phyloP scores from a whole-genome alignment of 2,329 filamentous ascomycete species.

The Metarhizium anisopliae region DNA sequence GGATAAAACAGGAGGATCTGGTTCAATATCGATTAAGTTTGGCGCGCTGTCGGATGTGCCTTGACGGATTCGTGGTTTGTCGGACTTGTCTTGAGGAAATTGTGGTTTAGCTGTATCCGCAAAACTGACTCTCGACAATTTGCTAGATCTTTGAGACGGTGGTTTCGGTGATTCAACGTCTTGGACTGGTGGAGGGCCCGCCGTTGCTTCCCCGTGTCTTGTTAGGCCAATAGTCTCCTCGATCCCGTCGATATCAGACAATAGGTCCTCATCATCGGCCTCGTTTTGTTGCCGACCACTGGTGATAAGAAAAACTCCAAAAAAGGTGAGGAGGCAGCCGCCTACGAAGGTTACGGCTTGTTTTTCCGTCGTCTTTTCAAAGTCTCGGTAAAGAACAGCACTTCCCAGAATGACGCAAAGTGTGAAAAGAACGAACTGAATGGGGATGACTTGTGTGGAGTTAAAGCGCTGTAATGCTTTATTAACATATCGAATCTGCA shows the following conservation, averaged over 20 bases:
- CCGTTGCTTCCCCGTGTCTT: conserved; percentile 33
- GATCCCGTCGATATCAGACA: conserved; percentile 48
- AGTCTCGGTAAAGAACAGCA: conserved; percentile 88
- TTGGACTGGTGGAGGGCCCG: conserved; percentile 11
- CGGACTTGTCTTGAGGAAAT: conserved; percentile 25
- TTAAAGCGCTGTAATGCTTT: conserved; percentile 81
- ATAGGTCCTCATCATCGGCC: conserved; percentile 48
- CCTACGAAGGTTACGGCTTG: conserved; percentile 80
- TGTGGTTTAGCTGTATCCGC: conserved; percentile 28
- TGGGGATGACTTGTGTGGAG: conserved; percentile 95
- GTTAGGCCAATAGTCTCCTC: conserved; percentile 55
- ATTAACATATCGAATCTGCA: conserved; percentile 97
- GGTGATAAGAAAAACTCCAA: conserved; percentile 95
- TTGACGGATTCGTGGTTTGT: conserved; percentile 26
- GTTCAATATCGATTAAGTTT: conserved; percentile 23
- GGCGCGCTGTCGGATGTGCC: conserved; percentile 21
- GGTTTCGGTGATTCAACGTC: conserved; percentile 15
- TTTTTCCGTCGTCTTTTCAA: conserved; percentile 67
- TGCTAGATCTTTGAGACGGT: conserved; percentile 39
- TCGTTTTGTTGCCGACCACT: conserved; percentile 60
- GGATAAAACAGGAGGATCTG: conserved; percentile 31
- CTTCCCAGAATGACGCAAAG: conserved; percentile 92
- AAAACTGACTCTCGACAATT: conserved; percentile 37
- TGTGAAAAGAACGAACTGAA: conserved; percentile 95
- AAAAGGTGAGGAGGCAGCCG: conserved; percentile 85